These are phyloP conservation scores for Xerocomus potaroensis DNA, from an alignment of 768 basidiomycete genomes.

Conservation along the genomic window DNA sequence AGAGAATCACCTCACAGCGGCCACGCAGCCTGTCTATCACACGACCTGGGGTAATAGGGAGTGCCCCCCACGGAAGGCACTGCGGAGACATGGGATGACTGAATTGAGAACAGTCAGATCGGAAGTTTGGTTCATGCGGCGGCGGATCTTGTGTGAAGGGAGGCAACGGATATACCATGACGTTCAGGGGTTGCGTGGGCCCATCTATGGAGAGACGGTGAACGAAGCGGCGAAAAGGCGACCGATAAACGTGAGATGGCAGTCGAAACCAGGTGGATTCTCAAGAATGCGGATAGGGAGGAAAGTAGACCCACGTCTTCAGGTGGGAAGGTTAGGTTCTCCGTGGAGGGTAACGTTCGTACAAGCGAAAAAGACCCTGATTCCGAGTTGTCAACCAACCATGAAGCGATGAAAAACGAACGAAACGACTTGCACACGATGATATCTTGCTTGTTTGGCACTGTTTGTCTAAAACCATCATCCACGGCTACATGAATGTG, in stretches of 20 bases:
- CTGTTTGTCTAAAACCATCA: too few relatives aligned
- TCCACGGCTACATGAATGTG: too few relatives aligned
- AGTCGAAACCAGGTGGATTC: slow-evolving; percentile 4
- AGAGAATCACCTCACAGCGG: slow-evolving; percentile 8
- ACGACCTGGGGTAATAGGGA: slow-evolving; percentile 30
- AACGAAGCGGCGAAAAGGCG: slow-evolving; percentile 15
- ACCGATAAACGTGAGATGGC: slow-evolving; percentile 3
- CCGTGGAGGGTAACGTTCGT: slow-evolving; percentile 1
- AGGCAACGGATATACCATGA: slow-evolving; percentile 17
- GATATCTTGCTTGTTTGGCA: too few relatives aligned
- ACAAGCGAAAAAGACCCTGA: slow-evolving; percentile 12
- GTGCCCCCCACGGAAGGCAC: slow-evolving; percentile 20
- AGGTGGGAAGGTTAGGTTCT: slow-evolving; percentile 12
- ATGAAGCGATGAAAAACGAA: not conserved
- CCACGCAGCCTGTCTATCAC: slow-evolving; percentile 15
- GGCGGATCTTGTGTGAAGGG: slow-evolving; percentile 27
- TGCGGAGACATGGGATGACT: slow-evolving; percentile 16
- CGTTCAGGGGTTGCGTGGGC: slow-evolving; percentile 8
- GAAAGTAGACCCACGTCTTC: slow-evolving; percentile 1
- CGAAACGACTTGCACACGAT: slow-evolving; percentile 1
- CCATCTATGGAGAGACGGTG: slow-evolving; percentile 3
- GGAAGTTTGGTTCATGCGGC: slow-evolving; percentile 5
- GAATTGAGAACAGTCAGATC: slow-evolving; percentile 14
- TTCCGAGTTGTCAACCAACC: not conserved
- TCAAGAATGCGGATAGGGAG: not conserved